Conservation (phyloP, 768 basidiomycete genomes). For the Kwoniella botswanensis region DNA sequence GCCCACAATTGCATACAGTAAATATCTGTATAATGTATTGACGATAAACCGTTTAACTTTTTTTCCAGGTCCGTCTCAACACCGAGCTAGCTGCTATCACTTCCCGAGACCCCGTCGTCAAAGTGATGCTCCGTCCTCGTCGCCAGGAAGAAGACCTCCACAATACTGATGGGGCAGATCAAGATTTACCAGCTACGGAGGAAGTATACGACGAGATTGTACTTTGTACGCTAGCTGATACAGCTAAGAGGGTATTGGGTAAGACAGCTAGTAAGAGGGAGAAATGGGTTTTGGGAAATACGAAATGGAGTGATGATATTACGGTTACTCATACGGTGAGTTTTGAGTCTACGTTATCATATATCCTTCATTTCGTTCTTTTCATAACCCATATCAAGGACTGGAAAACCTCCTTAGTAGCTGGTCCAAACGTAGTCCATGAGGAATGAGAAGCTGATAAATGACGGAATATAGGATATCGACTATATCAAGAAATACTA, state of each 20-base stretch:
- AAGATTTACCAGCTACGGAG: constrained; percentile 54
- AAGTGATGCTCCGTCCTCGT: constrained; percentile 52
- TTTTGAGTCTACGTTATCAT: background rate
- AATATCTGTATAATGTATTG: no score
- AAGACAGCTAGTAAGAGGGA: constrained; percentile 60
- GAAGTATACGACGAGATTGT: constrained; percentile 63
- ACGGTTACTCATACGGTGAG: constrained; percentile 63
- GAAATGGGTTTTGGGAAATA: constrained; percentile 60
- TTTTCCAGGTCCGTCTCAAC: constrained; percentile 53
- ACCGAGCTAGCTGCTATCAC: constrained; percentile 55
- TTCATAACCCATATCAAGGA: background rate
- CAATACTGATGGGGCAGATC: constrained; percentile 57
- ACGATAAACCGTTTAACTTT: background rate
- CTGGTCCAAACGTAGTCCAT: background rate
- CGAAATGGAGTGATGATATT: constrained; percentile 62
- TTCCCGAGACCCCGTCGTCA: constrained; percentile 54
- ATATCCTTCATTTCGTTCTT: no score
- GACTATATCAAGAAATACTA: constrained; percentile 60
- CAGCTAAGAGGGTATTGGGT: constrained; percentile 61
- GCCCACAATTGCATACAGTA: no score
- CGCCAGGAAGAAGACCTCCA: constrained; percentile 57
- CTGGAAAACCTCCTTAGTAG: background rate
- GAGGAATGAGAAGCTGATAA: background rate
- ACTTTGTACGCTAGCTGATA: constrained; percentile 62
- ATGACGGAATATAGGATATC: constrained; percentile 38